These are phyloP conservation scores for Rugosomyces carneus DNA, from an alignment of 1,284 basidiomycete species.

Conservation along the genomic window DNA sequence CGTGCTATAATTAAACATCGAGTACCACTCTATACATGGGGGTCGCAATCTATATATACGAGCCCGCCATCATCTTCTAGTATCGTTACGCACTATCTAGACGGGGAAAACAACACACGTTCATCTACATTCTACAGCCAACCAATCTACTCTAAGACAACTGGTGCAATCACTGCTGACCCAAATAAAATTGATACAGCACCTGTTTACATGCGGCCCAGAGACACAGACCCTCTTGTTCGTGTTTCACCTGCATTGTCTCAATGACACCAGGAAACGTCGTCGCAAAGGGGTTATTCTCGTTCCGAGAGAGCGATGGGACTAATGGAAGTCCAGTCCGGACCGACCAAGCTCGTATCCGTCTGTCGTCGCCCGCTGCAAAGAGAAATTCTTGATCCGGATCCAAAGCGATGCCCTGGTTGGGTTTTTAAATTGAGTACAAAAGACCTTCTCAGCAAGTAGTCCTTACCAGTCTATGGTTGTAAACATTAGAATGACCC, in stretches of 20 bases:
- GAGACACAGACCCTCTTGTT: constrained; percentile 30
- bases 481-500: constrained; percentile 54
- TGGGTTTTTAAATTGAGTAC: too few relatives aligned
- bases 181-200: constrained; percentile 38
- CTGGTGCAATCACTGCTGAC: constrained; percentile 23
- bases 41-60: background rate
- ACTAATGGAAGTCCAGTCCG: constrained; percentile 40
- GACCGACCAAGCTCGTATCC: constrained; percentile 63
- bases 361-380: constrained; percentile 60
- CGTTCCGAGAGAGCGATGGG: constrained; percentile 4
- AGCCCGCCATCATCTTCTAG: background rate
- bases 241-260: constrained; percentile 40
- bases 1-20: too few relatives aligned
- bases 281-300: constrained; percentile 27
- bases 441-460: too few relatives aligned
- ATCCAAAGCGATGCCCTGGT: constrained; percentile 56
- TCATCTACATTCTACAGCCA: too few relatives aligned
- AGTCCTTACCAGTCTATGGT: constrained; percentile 44
- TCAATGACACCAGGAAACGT: constrained; percentile 33
- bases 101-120: too few relatives aligned
- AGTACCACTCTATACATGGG: too few relatives aligned
- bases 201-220: constrained; percentile 37
- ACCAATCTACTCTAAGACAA: too few relatives aligned
- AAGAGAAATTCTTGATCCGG: constrained; percentile 62
- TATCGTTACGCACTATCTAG: background rate